A percentile compares a stretch with the other conserved stretches of the same genome.
Evolutionary conservation across 441 rosid genomes (phyloP).

Genomic region (Euphorbia celastroides): DNA sequence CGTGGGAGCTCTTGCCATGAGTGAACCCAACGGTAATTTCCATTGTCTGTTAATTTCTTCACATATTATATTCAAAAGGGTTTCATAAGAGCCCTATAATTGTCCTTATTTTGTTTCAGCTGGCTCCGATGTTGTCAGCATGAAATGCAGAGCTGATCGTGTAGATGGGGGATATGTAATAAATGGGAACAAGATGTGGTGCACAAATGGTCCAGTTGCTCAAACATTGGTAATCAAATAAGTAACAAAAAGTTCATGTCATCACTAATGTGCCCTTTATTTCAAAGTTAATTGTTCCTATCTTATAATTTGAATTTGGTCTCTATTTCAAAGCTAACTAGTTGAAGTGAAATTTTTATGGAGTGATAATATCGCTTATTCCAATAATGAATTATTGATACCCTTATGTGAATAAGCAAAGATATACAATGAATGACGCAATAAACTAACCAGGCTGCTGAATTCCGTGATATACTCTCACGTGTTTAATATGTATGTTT

Average conservation of each 20-base stretch:
- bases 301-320: background rate
- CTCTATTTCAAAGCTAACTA: background rate
- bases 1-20: conserved; percentile 97
- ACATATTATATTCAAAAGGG: background rate
- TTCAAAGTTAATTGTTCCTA: background rate
- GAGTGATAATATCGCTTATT: background rate
- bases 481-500: background rate
- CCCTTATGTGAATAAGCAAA: background rate
- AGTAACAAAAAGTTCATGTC: background rate
- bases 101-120: conserved; percentile 41
- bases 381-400: background rate
- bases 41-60: conserved; percentile 5
- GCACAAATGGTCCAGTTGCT: conserved; percentile 96
- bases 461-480: background rate
- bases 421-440: background rate
- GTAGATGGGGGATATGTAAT: conserved; percentile 80
- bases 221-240: conserved; percentile 70
- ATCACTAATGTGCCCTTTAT: background rate
- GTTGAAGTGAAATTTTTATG: background rate
- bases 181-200: conserved; percentile 98
- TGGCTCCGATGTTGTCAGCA: conserved; percentile 93
- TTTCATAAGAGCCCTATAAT: background rate
- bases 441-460: background rate
- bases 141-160: conserved; percentile 93
- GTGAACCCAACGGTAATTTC: conserved; percentile 87